Evolutionary conservation across 768 basidiomycete species (phyloP).

Genomic region (Leccinum ochraceum): DNA sequence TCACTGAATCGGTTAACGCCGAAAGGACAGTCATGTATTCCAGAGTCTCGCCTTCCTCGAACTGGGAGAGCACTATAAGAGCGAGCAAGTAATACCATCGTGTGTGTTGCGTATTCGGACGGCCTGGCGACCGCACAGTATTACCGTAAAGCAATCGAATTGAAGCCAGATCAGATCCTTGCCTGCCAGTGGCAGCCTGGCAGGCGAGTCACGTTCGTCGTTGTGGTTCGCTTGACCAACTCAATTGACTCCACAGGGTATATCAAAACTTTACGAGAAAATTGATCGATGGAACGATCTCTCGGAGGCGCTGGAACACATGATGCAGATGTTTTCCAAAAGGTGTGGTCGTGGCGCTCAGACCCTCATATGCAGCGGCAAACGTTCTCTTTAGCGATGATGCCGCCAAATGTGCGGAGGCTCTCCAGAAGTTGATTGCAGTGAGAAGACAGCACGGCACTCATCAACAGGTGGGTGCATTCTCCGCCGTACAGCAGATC

Average conservation of each 20-base stretch:
- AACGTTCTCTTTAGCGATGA: constrained; percentile 55
- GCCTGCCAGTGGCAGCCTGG: constrained; percentile 50
- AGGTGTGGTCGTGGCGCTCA: constrained; percentile 43
- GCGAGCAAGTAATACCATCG: constrained; percentile 78
- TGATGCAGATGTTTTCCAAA: constrained; percentile 60
- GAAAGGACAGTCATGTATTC: constrained; percentile 70
- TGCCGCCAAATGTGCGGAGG: constrained; percentile 75
- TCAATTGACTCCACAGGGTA: constrained; percentile 49
- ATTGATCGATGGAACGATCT: constrained; percentile 58
- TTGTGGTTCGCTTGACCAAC: constrained; percentile 28
- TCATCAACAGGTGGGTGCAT: constrained; percentile 49
- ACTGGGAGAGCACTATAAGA: constrained; percentile 64
- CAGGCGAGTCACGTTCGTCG: constrained; percentile 58
- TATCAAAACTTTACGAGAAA: constrained; percentile 72
- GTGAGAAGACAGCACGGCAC: constrained; percentile 62
- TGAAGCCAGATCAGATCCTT: constrained; percentile 64
- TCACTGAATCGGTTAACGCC: constrained; percentile 4
- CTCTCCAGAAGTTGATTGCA: constrained; percentile 74
- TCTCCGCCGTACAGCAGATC: background rate
- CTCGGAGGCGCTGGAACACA: constrained; percentile 49
- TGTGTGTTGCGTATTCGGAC: constrained; percentile 2
- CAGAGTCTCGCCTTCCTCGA: constrained; percentile 80
- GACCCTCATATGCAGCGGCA: background rate
- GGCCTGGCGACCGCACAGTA: constrained; percentile 45
- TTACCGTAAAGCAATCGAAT: constrained; percentile 73